Evolutionary conservation across 78 protist species (phyloP), one percentile per base, ranked within the genome.

Genomic region (Polysphondylium violaceum): DNA sequence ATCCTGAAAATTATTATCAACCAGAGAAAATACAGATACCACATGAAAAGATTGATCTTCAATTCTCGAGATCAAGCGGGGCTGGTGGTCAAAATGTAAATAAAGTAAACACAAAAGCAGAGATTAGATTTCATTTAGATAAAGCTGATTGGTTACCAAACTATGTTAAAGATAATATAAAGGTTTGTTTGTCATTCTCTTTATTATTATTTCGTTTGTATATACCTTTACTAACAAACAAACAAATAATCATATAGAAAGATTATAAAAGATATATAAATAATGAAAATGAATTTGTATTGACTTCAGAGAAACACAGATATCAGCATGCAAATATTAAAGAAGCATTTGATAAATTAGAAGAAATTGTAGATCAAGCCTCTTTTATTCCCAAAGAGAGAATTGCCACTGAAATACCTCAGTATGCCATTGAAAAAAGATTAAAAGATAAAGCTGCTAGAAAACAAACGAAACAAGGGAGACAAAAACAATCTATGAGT

Each of bases 1-100:
- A 63, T 17, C 23, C 27, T 63, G 44, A 63, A 7, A n/a, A n/a
- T n/a, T n/a, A n/a, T n/a, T n/a, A n/a, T n/a, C 68, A 38, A 1
- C 71, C 71, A 31, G 50, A 44, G 47, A 81, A 81, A 33, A 56
- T 81, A 9, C 59, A 51, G 35, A 69, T 86, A 59, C 93, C 93
- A 50, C 12, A 59, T 23, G 93, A 86, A 27, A 65, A 44, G 27
- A 36, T 88, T 36, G 76, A 23, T 23, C 9, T 76, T 12, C 40
- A 33, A 64, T 77, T 79, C 76, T 33, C 79, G 1, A 78, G 88
- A 38, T 88, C 94, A 27, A 36, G 74, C 40, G 94, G 94, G 5
- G 56, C 94, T 0, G 94, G 94, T 3, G 94, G 94, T n/a, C 94
- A 88, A 65, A 88, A 88, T 74, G 94, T 88, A 14, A 77, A 88